A percentile compares a stretch with the other conserved stretches of the same genome.
phyloP scores from a whole-genome alignment of 2,329 filamentous ascomycete genomes.

The Cladosporium halotolerans region DNA sequence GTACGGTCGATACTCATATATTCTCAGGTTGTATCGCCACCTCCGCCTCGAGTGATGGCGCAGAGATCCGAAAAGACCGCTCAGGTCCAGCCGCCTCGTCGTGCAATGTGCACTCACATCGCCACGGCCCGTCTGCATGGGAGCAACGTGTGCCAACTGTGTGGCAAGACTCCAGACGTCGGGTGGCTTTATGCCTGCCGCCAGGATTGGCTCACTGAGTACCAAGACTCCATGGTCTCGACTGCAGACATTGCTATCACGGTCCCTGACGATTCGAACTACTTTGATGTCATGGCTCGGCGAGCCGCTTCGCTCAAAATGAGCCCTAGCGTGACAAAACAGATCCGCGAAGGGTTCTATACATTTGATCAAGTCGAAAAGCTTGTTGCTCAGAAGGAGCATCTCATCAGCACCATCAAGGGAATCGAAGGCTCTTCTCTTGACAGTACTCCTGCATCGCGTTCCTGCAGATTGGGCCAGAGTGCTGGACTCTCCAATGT shows the following conservation, averaged over 20 bases:
- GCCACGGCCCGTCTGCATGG: constrained; percentile 62
- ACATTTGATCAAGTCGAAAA: constrained; percentile 36
- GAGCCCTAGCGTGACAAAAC: constrained; percentile 36
- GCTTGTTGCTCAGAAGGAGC: constrained; percentile 37
- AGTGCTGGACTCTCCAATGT: constrained; percentile 15
- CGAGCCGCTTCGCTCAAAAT: constrained; percentile 26
- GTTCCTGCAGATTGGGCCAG: neutral
- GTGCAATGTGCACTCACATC: constrained; percentile 56
- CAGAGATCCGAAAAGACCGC: neutral
- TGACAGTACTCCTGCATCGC: neutral
- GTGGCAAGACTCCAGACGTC: constrained; percentile 49
- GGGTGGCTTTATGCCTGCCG: constrained; percentile 72
- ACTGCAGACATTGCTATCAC: neutral
- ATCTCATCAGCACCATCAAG: constrained; percentile 25
- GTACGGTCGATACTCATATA: constrained; percentile 11
- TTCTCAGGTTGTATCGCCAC: constrained; percentile 14
- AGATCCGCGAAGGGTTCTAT: constrained; percentile 39
- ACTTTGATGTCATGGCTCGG: constrained; percentile 6
- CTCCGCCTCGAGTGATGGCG: neutral
- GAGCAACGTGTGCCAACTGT: constrained; percentile 51
- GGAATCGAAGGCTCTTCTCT: constrained; percentile 9
- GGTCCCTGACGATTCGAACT: constrained; percentile 2
- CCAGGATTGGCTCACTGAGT: constrained; percentile 45
- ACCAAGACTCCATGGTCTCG: neutral
- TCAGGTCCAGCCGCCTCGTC: neutral